Base-by-base conservation (phyloP, 805 yeast genomes). In the Schwanniomyces polymorphus region DNA sequence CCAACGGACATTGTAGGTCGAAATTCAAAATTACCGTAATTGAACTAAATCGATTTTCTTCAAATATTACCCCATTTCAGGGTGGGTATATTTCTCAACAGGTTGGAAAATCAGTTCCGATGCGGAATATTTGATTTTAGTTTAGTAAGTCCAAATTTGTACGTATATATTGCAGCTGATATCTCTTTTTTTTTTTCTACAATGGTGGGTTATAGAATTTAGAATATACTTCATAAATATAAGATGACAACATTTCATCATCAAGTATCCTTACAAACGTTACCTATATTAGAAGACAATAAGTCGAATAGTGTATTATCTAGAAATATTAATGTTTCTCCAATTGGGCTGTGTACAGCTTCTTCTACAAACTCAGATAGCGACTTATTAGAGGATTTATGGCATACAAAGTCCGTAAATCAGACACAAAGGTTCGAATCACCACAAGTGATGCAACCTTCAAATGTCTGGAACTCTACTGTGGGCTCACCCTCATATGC, bases 371-470 rank as follows among this genome's bases (percentile, higher is more conserved):
- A 46, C 4, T 48, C 51, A 4, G 43, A 44, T 27, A 47, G 48
- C 5, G 60, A 56, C 18, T 52, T 58, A 25, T 51, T 56, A 27
- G 51, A 57, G 7, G 61, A 54, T 42, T 49, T 57, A 27, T 54
- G 57, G 60, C 57, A 50, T 44, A 45, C 49, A 16, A 27, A 48
- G 21, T 54, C 59, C 1, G 21, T n/a, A 14, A 29, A 18, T n/a
- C 6, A 16, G 7, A 26, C 8, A 10, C 43, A 23, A 27, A 37
- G 12, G 34, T 35, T 9, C 31, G 44, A 5, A 27, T 41, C 23
- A 38, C 35, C 41, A 35, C 33, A 8, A 25, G 26, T 39, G 18
- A 27, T 14, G 35, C 42, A 38, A 54, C 55, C 43, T 46, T 53
- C 53, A 55, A 46, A 47, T 42, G 40, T 40, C 42, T 42, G 44